Evolutionary conservation across 2,329 filamentous ascomycete genomes (phyloP).

Genomic region (Chaetomiaceae sp.): DNA sequence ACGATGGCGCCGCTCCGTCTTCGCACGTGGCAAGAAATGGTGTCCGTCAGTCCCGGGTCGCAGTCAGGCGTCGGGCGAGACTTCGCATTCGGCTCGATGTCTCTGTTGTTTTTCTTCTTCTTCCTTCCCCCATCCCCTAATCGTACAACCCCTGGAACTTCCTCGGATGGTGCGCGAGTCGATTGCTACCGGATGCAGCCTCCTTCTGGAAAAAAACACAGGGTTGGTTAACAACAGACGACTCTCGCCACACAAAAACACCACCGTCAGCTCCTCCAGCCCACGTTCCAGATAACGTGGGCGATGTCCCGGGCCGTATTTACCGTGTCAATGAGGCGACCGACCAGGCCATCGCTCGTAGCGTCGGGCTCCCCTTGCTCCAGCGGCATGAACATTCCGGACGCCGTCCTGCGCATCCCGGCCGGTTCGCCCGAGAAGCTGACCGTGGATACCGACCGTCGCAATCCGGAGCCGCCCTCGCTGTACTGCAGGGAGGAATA

Average conservation of each 20-base stretch:
- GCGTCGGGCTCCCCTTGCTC: slow-evolving; percentile 62
- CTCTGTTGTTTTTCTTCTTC: slow-evolving; percentile 1
- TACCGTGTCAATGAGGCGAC: slow-evolving; percentile 74
- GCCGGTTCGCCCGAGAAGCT: slow-evolving; percentile 46
- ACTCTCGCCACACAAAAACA: slow-evolving; percentile 16
- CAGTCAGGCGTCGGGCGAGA: neutral
- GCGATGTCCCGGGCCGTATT: slow-evolving; percentile 66
- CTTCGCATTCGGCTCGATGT: slow-evolving; percentile 6
- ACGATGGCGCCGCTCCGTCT: slow-evolving; percentile 9
- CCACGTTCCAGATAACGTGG: slow-evolving; percentile 67
- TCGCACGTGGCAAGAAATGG: neutral
- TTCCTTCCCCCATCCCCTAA: too few relatives aligned
- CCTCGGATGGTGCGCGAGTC: slow-evolving; percentile 21
- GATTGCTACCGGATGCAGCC: slow-evolving; percentile 21
- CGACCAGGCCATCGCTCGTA: slow-evolving; percentile 60
- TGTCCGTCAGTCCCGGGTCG: slow-evolving; percentile 7
- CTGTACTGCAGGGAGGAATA: slow-evolving; percentile 19
- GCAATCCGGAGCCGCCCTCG: slow-evolving; percentile 31
- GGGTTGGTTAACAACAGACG: slow-evolving; percentile 25
- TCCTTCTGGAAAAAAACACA: slow-evolving; percentile 30
- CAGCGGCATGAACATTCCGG: slow-evolving; percentile 88
- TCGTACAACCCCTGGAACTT: slow-evolving; percentile 23
- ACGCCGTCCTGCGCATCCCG: slow-evolving; percentile 70
- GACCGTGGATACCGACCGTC: slow-evolving; percentile 43
- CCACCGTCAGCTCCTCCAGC: slow-evolving; percentile 48